Base-by-base conservation (phyloP, 139 green algal genomes). In the Prasinococcaceae sp. region DNA sequence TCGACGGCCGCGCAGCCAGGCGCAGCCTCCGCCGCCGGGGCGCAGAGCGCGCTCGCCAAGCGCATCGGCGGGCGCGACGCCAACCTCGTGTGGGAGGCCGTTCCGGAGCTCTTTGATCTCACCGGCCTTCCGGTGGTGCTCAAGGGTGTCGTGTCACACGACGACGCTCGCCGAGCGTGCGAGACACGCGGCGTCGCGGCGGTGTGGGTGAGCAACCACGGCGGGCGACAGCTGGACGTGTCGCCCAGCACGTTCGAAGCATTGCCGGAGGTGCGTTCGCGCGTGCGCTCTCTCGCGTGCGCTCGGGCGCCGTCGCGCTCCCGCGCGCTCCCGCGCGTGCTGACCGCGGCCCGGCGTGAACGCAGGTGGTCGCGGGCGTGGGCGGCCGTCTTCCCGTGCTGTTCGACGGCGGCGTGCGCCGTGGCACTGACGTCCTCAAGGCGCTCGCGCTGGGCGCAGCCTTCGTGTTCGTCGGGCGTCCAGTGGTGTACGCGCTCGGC, bases 371-470 rank as follows among this genome's bases (percentile, higher is more conserved):
- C 6, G 55, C 49, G 20, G 79, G 72, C 12, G 83, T 93, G 26
- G 30, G 51, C 2, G 70, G 76, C 1, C 41, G 58, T 0, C 60
- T 94, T 9, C 83, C 85, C 5, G 54, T 97, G 14, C 62, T 94
- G 14, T 66, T 97, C 45, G 69, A 78, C 42, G 87, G 87, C 0
- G 85, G 85, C n/a, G 47, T 97, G 5, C 73, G 85, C 6, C 42
- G 87, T 3, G 87, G 88, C 16, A 93, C 81, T 1, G 89, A 96
- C 50, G 79, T 88, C 9, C 30, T 97, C 39, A 97, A 97, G 72
- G 79, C 80, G 20, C 52, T 97, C 25, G 86, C 87, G 1, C 60
- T 97, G 14, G 88, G 88, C 0, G 88, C 88, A 5, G 52, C 53
- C 14, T 80, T 65, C 8, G 89, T 97, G 48, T 55, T 93, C 37